Percentiles rank a stretch among this genome's conserved stretches.
phyloP scores from a whole-genome alignment of 768 basidiomycete species.

The Podaxis carcinomalis region DNA sequence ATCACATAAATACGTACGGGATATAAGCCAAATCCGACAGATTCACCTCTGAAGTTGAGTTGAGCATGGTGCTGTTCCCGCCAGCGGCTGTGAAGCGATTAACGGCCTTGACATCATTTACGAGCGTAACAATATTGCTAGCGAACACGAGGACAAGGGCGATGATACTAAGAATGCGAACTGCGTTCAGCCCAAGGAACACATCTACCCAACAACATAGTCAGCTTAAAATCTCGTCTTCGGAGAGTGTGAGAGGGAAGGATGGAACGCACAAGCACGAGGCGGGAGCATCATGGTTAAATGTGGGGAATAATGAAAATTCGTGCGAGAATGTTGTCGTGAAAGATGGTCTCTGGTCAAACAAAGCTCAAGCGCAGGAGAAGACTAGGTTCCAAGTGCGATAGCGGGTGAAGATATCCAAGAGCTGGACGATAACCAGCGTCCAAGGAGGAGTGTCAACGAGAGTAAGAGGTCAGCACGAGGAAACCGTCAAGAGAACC shows the following conservation, averaged over 20 bases:
- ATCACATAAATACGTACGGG: constrained; percentile 38
- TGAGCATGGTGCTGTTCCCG: constrained; percentile 22
- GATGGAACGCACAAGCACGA: constrained; percentile 30
- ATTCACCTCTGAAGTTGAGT: background rate
- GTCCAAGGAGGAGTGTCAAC: background rate
- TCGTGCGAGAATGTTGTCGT: background rate
- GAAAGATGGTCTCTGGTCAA: background rate
- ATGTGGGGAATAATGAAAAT: background rate
- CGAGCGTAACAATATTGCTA: constrained; percentile 71
- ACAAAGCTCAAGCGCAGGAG: background rate
- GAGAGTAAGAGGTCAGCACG: background rate
- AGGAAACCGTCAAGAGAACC: constrained; percentile 7
- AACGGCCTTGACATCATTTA: constrained; percentile 71
- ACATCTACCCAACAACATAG: constrained; percentile 31
- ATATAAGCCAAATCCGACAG: constrained; percentile 72
- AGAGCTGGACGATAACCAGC: background rate
- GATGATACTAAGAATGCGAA: constrained; percentile 77
- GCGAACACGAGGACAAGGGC: constrained; percentile 76
- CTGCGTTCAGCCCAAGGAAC: constrained; percentile 76
- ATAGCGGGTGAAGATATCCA: background rate
- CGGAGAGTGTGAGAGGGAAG: background rate
- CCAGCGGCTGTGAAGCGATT: constrained; percentile 52
- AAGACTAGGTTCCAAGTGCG: background rate
- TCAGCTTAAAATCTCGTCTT: background rate
- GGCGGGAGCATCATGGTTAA: constrained; percentile 28